Conservation (phyloP, 805 yeast species). For the Danielia reshetovae region DNA sequence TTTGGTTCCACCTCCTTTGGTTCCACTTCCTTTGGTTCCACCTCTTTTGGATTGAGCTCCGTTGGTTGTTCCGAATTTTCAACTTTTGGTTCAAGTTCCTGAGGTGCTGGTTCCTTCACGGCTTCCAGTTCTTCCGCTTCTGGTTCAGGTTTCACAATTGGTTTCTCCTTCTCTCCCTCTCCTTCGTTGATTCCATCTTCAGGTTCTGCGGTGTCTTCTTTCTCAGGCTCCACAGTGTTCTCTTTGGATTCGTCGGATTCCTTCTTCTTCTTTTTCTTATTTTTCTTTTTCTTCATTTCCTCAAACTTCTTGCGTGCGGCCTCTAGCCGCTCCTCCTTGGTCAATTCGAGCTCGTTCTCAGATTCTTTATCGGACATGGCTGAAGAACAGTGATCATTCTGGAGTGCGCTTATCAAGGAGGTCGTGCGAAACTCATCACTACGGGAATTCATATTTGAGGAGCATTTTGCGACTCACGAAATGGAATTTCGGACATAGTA, state of each 20-base stretch:
- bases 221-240: conserved; percentile 2
- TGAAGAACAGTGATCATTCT: neutral
- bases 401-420: too few species aligned
- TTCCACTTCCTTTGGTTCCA: neutral
- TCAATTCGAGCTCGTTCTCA: conserved; percentile 17
- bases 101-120: conserved; percentile 1
- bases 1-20: neutral
- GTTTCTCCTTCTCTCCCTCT: too few species aligned
- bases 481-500: too few species aligned
- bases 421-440: too few species aligned
- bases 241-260: conserved; percentile 7
- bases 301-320: conserved; percentile 73
- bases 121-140: conserved; percentile 2
- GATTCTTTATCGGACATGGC: neutral
- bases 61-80: neutral
- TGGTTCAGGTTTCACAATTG: conserved; percentile 4
- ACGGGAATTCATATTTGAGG: too few species aligned
- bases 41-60: neutral
- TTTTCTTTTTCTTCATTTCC: conserved; percentile 56
- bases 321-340: conserved; percentile 60
- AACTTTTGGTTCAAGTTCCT: conserved; percentile 1
- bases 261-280: conserved; percentile 52
- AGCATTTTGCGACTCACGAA: too few species aligned
- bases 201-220: conserved; percentile 1
- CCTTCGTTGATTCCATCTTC: neutral